These are phyloP conservation scores for Strigomonas galati DNA, from an alignment of 208 protist species.

Conservation along the genomic window DNA sequence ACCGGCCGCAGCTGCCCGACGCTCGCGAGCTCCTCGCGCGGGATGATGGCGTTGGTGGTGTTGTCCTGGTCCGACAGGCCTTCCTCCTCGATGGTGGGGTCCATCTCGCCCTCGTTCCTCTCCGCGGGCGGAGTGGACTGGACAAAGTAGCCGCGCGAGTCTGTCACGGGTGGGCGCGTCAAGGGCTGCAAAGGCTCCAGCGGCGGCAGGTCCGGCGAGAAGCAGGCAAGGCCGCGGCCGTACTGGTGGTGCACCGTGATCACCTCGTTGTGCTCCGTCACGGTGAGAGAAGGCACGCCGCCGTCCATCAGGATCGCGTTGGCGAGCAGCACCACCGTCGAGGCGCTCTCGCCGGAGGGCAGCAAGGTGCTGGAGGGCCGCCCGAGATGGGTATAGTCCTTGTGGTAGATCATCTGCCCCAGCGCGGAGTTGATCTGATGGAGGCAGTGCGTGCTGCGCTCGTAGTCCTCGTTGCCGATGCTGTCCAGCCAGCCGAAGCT, in stretches of 20 bases:
- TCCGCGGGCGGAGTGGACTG: not conserved
- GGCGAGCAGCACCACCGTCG: slow-evolving; percentile 43
- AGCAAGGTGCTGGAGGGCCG: slow-evolving; percentile 4
- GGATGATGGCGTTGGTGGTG: not conserved
- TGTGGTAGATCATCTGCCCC: slow-evolving; percentile 10
- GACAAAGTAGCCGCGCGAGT: not conserved
- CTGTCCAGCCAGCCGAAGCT: slow-evolving; percentile 58
- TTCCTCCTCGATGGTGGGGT: too few relatives aligned
- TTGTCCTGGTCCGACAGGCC: not conserved
- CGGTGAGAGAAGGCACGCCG: slow-evolving; percentile 44
- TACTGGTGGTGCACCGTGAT: slow-evolving; percentile 53
- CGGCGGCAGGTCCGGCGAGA: slow-evolving; percentile 27
- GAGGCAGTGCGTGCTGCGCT: slow-evolving; percentile 33
- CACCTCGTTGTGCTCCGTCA: slow-evolving; percentile 23
- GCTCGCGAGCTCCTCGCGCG: not conserved
- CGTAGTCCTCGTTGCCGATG: slow-evolving; percentile 44
- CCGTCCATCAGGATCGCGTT: slow-evolving; percentile 65
- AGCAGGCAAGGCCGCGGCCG: slow-evolving; percentile 58
- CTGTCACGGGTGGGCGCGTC: not conserved
- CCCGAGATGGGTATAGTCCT: slow-evolving; percentile 26
- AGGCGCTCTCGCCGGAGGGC: slow-evolving; percentile 19
- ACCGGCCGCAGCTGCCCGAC: slow-evolving; percentile 21
- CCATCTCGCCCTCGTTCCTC: not conserved
- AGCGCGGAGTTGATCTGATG: slow-evolving; percentile 31
- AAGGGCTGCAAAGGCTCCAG: not conserved